Conservation (phyloP, 2,329 filamentous ascomycete genomes). For the Chaetomium sp. region DNA sequence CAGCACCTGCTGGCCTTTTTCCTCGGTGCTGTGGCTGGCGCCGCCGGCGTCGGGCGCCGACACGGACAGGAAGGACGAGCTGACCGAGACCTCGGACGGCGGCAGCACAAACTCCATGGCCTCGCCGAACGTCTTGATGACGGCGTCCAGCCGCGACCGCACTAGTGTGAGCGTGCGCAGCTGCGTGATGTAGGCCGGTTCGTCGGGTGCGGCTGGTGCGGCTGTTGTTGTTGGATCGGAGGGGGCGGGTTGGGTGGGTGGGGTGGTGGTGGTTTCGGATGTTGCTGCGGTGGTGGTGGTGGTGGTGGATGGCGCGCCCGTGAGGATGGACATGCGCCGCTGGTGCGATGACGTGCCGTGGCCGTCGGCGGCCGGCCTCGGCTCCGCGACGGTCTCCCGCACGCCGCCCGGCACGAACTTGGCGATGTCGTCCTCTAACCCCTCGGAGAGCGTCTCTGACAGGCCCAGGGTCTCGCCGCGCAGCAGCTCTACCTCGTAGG, state of each 20-base stretch:
- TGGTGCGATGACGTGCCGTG: conserved; percentile 22
- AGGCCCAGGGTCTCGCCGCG: conserved; percentile 85
- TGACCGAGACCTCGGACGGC: conserved; percentile 80
- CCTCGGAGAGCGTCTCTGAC: conserved; percentile 74
- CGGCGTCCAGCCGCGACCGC: conserved; percentile 79
- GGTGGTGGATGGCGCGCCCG: conserved; percentile 10
- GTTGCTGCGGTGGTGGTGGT: conserved; percentile 12
- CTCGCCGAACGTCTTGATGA: conserved; percentile 89
- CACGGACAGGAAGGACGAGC: conserved; percentile 85
- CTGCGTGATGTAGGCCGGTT: conserved; percentile 72
- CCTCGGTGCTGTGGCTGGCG: conserved; percentile 67
- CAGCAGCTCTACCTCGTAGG: conserved; percentile 92
- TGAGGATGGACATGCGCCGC: conserved; percentile 34
- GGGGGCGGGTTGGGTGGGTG: conserved; percentile 18
- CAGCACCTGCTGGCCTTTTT: conserved; percentile 83
- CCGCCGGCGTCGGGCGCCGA: conserved; percentile 77
- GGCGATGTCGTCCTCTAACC: conserved; percentile 69
- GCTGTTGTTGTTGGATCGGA: neutral
- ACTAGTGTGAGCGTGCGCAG: conserved; percentile 82
- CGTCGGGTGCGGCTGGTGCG: conserved; percentile 38
- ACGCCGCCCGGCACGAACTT: conserved; percentile 67
- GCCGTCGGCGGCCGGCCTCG: conserved; percentile 12
- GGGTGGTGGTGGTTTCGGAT: conserved; percentile 9
- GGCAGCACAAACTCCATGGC: conserved; percentile 95
- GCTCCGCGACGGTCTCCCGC: conserved; percentile 39